Base-by-base conservation (phyloP, 805 yeast species). In the Saccharomyces kudriavzevii region DNA sequence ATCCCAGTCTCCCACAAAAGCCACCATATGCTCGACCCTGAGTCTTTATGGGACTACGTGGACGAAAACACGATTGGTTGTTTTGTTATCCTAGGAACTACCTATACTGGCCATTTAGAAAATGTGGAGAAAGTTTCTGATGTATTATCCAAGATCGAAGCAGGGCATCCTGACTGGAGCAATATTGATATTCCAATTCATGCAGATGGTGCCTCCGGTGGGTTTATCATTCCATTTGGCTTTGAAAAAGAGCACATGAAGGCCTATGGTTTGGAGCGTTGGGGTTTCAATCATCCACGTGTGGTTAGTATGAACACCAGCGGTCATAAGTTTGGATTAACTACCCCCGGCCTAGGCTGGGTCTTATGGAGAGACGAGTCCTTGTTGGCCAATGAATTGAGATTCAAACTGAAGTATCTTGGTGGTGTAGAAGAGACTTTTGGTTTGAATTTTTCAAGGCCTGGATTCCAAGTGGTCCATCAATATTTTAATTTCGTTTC, bases 1-100 rank as follows among this genome's bases (percentile, higher is more conserved):
- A 77, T 91, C 55, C 84, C 85, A 13, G 89, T 89, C 28, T 74
- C 77, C 25, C 77, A 74, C 50, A 76, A 78, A 48, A 75, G 83
- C 48, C 81, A 83, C 60, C 87, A 84, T 70, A 75, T 84, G 55
- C 75, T 90, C 62, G 91, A 87, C 65, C 69, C 78, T 28, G 63
- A 76, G 35, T 74, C 80, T 59, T 76, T 91, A 64, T 77, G 77
- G 65, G 82, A 82, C 52, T 73, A 80, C 55, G 75, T 87, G 43
- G 97, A 90, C 70, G 97, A 91, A 68, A 89, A 91, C 74, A 90
- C 97, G 13, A 89, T 90, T 72, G 97, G 97, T 61, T 80, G 88
- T 47, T 90, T 83, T 71, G 96, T 85, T 24, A 89, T 90, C 63
- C 65, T 90, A 60, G 97, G 97, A 1, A 87, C 96, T 8, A 90